Conservation (phyloP, 257 asterid species). For the Solanum sejunctum region DNA sequence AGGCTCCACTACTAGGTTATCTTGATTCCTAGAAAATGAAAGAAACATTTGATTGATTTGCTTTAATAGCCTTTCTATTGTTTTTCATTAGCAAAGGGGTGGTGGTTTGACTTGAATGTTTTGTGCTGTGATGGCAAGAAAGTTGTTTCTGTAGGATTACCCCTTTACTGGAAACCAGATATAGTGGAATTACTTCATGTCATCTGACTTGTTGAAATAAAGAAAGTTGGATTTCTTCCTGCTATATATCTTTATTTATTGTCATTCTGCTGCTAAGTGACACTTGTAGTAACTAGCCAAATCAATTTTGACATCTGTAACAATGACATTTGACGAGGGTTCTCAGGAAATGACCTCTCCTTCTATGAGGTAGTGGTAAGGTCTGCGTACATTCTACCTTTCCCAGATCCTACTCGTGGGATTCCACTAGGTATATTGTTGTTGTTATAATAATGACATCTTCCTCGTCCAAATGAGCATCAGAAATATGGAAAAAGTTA, state of each 20-base stretch:
- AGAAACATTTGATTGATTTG: neutral
- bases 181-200: neutral
- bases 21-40: neutral
- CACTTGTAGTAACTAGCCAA: constrained; percentile 19
- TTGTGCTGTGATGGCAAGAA: neutral
- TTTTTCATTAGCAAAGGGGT: neutral
- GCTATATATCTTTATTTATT: too few relatives aligned
- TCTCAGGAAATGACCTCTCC: constrained; percentile 1
- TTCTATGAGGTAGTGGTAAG: neutral
- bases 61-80: neutral
- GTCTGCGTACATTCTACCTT: too few relatives aligned
- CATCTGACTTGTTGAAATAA: neutral
- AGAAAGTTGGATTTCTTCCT: neutral
- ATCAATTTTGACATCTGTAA: constrained; percentile 69
- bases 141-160: neutral
- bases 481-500: too few relatives aligned
- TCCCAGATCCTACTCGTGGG: too few relatives aligned
- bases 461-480: too few relatives aligned
- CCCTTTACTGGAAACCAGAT: neutral
- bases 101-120: neutral
- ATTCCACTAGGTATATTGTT: too few relatives aligned
- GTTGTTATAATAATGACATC: too few relatives aligned
- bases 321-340: constrained; percentile 31
- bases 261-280: too few relatives aligned
- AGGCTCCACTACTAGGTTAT: neutral